Percentiles rank a stretch among this genome's conserved stretches.
phyloP scores from a whole-genome alignment of 495 filamentous ascomycete species.

The Penicillium odoratum region DNA sequence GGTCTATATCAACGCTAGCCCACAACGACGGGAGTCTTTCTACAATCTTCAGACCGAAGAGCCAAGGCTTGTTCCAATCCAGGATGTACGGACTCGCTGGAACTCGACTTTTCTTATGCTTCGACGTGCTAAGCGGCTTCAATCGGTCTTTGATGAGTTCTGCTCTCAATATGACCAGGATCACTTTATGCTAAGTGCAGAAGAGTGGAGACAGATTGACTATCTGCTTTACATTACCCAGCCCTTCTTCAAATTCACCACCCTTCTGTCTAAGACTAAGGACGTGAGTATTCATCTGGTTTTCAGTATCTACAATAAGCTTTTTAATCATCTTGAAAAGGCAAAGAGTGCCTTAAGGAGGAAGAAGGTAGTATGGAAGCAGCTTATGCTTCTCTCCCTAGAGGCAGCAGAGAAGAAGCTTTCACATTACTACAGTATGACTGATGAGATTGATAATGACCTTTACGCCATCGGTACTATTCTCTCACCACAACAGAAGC shows the following conservation, averaged over 20 bases:
- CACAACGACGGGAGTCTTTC: constrained; percentile 15
- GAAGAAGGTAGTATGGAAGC: too few species aligned
- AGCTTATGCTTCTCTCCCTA: too few species aligned
- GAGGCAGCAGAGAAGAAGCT: too few species aligned
- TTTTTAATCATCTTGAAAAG: constrained; percentile 12
- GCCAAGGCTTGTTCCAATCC: constrained; percentile 20
- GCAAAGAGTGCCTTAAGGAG: too few species aligned
- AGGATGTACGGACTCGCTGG: constrained; percentile 20
- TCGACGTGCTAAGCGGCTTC: constrained; percentile 15
- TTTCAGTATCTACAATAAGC: constrained; percentile 22
- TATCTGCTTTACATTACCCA: constrained; percentile 20
- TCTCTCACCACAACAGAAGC: too few species aligned
- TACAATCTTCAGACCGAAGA: background rate
- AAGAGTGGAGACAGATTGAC: constrained; percentile 25
- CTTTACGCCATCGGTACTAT: too few species aligned
- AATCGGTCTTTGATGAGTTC: constrained; percentile 12
- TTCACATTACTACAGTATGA: too few species aligned
- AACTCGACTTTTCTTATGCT: constrained; percentile 22
- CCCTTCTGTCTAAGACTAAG: constrained; percentile 11
- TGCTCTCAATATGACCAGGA: constrained; percentile 11
- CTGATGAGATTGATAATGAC: too few species aligned
- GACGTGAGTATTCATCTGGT: constrained; percentile 20
- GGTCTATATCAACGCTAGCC: constrained; percentile 12
- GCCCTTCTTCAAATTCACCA: constrained; percentile 18
- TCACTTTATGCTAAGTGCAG: constrained; percentile 7